Percentiles rank a stretch among this genome's conserved stretches.
Evolutionary conservation across 495 filamentous ascomycete genomes (phyloP).

Genomic region (Tuber indicum): DNA sequence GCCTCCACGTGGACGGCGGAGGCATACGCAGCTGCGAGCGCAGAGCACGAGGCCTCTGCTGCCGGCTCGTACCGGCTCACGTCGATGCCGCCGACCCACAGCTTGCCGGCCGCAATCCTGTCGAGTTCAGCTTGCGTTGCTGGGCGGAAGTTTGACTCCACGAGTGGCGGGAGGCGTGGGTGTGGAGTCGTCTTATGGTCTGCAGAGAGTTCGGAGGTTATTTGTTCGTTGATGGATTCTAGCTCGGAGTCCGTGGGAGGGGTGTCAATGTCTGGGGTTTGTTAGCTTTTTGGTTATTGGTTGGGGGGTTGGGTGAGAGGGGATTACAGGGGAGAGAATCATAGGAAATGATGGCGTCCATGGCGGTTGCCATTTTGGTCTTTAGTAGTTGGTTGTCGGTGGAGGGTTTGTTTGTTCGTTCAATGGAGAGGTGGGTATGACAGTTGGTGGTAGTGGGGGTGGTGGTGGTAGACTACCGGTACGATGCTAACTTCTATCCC

Average conservation of each 20-base stretch:
- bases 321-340: conserved; percentile 76
- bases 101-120: conserved; percentile 47
- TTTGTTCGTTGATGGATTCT: conserved; percentile 56
- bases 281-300: conserved; percentile 4
- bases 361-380: conserved; percentile 58
- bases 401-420: not conserved
- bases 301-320: conserved; percentile 3
- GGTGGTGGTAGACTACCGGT: not conserved
- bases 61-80: conserved; percentile 70
- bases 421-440: not conserved
- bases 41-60: conserved; percentile 39
- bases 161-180: conserved; percentile 45
- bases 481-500: not conserved
- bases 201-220: conserved; percentile 56
- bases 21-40: conserved; percentile 52
- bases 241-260: conserved; percentile 57
- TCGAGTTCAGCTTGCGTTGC: conserved; percentile 45
- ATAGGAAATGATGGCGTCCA: conserved; percentile 52
- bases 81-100: conserved; percentile 62
- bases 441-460: not conserved
- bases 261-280: conserved; percentile 60
- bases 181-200: conserved; percentile 44
- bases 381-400: not conserved
- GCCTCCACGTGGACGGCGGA: conserved; percentile 59
- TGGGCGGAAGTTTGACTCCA: conserved; percentile 50